Evolutionary conservation across 2,329 filamentous ascomycete species (phyloP).

Genomic region (Fusarium gaditjirri): DNA sequence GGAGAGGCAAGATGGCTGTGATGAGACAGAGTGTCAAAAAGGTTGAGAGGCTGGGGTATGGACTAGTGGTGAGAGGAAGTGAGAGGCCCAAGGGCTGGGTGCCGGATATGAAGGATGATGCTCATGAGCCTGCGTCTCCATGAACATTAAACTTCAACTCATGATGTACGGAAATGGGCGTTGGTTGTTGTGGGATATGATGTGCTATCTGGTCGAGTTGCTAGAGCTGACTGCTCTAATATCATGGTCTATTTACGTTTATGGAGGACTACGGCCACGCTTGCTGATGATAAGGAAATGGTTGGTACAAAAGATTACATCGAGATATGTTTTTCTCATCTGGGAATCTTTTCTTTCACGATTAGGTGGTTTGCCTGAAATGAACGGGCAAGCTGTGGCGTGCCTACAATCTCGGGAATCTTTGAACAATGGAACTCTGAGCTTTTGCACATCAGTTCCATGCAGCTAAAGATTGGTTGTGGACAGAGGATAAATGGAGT

Average conservation of each 20-base stretch:
- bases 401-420: background rate
- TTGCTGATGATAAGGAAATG: background rate
- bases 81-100: conserved; percentile 94
- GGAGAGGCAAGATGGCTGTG: conserved; percentile 82
- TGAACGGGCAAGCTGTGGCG: background rate
- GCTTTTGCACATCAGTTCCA: background rate
- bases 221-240: conserved; percentile 9
- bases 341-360: background rate
- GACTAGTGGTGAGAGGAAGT: conserved; percentile 84
- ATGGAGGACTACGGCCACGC: background rate
- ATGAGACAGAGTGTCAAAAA: conserved; percentile 93
- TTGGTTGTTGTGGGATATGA: background rate
- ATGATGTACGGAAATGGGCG: background rate
- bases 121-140: conserved; percentile 45
- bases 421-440: background rate
- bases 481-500: background rate
- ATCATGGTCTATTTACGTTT: background rate
- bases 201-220: conserved; percentile 16
- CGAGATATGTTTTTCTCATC: background rate
- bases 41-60: conserved; percentile 91
- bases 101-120: conserved; percentile 71
- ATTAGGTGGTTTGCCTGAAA: too few relatives aligned
- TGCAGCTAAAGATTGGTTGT: background rate
- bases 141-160: conserved; percentile 1
- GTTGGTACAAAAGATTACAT: background rate